phyloP scores from a whole-genome alignment of 176 grass and related monocot species.

The Avena atlantica region DNA sequence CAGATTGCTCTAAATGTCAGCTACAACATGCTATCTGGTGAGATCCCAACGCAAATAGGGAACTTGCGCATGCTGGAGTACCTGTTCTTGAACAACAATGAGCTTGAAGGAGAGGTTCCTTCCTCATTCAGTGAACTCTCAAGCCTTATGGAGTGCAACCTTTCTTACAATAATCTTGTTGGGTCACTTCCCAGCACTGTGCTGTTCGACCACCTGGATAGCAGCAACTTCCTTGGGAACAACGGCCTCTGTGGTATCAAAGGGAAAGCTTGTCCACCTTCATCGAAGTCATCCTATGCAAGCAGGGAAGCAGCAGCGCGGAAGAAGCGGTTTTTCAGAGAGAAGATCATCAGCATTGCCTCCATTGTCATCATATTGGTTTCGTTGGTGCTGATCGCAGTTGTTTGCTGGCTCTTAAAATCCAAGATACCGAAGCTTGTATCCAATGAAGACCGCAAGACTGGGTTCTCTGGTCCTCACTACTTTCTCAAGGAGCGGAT shows the following conservation, averaged over 20 bases:
- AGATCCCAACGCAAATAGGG: slow-evolving; percentile 76
- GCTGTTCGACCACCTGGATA: slow-evolving; percentile 73
- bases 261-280: slow-evolving; percentile 58
- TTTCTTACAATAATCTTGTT: slow-evolving; percentile 89
- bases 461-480: slow-evolving; percentile 60
- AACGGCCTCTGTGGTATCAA: slow-evolving; percentile 72
- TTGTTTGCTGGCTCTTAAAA: slow-evolving; percentile 84
- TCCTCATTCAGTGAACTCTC: slow-evolving; percentile 72
- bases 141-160: slow-evolving; percentile 87
- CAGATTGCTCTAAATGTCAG: slow-evolving; percentile 96
- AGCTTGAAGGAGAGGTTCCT: slow-evolving; percentile 80
- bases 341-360: slow-evolving; percentile 77
- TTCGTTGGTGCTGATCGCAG: slow-evolving; percentile 80
- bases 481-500: slow-evolving; percentile 75
- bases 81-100: slow-evolving; percentile 93
- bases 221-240: slow-evolving; percentile 92
- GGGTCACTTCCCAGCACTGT: slow-evolving; percentile 74
- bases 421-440: slow-evolving; percentile 60
- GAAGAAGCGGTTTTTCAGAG: slow-evolving; percentile 60
- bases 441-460: slow-evolving; percentile 59
- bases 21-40: slow-evolving; percentile 83
- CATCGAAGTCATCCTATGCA: slow-evolving; percentile 43
- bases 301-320: slow-evolving; percentile 42
- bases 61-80: slow-evolving; percentile 82
- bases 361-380: slow-evolving; percentile 69